These are phyloP conservation scores for Didymella sp. DNA, from an alignment of 2,329 filamentous ascomycete genomes.

Conservation along the genomic window DNA sequence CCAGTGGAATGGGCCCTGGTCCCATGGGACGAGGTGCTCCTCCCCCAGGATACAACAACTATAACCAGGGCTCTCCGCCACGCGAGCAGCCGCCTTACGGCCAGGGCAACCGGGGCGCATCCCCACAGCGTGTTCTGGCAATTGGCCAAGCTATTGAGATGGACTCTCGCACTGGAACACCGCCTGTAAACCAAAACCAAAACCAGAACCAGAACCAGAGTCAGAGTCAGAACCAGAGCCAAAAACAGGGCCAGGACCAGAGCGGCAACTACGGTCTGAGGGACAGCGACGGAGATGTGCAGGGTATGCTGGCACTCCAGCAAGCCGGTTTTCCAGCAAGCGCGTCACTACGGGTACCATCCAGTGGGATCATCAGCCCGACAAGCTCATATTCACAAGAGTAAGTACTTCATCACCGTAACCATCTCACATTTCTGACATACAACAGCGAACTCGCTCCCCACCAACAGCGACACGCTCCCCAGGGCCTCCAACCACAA, in stretches of 20 bases:
- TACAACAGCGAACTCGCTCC: slow-evolving; percentile 20
- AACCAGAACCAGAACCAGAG: too few species aligned
- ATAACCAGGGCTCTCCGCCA: slow-evolving; percentile 39
- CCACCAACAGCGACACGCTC: slow-evolving; percentile 21
- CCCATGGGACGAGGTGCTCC: slow-evolving; percentile 52
- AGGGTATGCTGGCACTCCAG: slow-evolving; percentile 75
- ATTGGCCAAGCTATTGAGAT: slow-evolving; percentile 78
- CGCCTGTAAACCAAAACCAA: slow-evolving; percentile 25
- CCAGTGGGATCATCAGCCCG: slow-evolving; percentile 55
- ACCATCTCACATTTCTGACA: slow-evolving; percentile 26
- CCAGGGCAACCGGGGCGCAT: slow-evolving; percentile 61
- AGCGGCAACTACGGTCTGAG: slow-evolving; percentile 51
- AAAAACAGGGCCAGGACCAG: too few species aligned
- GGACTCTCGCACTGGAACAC: slow-evolving; percentile 64
- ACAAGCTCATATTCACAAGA: slow-evolving; percentile 75
- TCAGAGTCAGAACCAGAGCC: too few species aligned
- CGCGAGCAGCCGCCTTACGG: slow-evolving; percentile 49
- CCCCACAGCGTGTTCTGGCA: slow-evolving; percentile 51
- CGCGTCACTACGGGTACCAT: slow-evolving; percentile 36
- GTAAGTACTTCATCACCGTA: slow-evolving; percentile 60
- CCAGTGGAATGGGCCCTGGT: slow-evolving; percentile 42
- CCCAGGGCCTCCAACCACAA: slow-evolving; percentile 33
- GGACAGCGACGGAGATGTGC: slow-evolving; percentile 74
- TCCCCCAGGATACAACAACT: slow-evolving; percentile 53
- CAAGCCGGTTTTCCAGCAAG: slow-evolving; percentile 53